Evolutionary conservation across 2,329 filamentous ascomycete genomes (phyloP).

Genomic region (Furcasterigmium sp.): DNA sequence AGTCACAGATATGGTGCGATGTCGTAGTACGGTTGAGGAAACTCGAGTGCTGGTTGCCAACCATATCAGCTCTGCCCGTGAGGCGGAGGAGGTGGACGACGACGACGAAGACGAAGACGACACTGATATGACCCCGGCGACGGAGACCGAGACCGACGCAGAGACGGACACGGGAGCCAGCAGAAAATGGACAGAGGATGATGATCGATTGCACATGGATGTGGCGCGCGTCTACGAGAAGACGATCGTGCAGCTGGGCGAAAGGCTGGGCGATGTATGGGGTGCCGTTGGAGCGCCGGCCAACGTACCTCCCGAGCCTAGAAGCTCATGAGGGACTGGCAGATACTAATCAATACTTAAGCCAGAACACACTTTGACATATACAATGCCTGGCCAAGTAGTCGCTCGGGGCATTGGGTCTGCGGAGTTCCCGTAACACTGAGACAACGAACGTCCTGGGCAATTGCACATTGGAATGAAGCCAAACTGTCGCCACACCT

Average conservation of each 20-base stretch:
- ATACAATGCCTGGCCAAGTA: no score
- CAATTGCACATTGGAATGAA: no score
- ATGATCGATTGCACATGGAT: slow-evolving; percentile 58
- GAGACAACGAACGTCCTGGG: no score
- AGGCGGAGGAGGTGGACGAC: slow-evolving; percentile 22
- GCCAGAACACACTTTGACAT: no score
- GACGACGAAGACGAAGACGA: slow-evolving; percentile 24
- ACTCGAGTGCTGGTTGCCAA: slow-evolving; percentile 68
- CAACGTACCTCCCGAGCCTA: no score
- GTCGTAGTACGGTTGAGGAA: slow-evolving; percentile 74
- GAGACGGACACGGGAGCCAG: slow-evolving; percentile 26
- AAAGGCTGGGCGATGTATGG: slow-evolving; percentile 48
- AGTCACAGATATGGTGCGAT: slow-evolving; percentile 79
- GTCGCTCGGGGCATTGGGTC: no score
- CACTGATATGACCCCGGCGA: slow-evolving; percentile 22
- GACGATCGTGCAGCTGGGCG: slow-evolving; percentile 70
- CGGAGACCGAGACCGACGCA: slow-evolving; percentile 27
- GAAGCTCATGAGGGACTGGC: no score
- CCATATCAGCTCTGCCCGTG: slow-evolving; percentile 43
- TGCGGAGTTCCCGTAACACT: no score
- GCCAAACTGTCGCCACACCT: no score
- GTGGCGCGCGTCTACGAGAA: slow-evolving; percentile 73
- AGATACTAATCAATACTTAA: no score
- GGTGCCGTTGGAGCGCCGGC: slow-evolving; percentile 5
- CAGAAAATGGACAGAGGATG: slow-evolving; percentile 31